Percentiles rank a stretch among this genome's conserved stretches.
Conservation (phyloP, 108 stramenopile species). For the Nitzschia inconspicua region DNA sequence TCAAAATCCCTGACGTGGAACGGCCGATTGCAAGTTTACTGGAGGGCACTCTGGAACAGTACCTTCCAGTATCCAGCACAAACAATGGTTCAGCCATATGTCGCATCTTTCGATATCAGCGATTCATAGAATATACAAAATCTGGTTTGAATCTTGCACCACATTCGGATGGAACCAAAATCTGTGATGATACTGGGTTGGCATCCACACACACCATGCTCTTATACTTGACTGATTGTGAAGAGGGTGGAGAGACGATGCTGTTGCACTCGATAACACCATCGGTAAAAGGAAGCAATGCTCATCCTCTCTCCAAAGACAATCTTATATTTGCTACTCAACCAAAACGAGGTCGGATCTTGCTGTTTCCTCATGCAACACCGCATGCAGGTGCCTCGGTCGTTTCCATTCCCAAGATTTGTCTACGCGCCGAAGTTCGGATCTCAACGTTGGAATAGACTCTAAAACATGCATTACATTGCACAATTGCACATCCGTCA, state of each 20-base stretch:
- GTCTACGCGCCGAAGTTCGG: slow-evolving; percentile 32
- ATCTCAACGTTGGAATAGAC: too few relatives aligned
- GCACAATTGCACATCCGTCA: too few relatives aligned
- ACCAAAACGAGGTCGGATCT: slow-evolving; percentile 22
- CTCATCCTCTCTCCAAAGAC: not conserved
- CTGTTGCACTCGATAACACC: slow-evolving; percentile 8
- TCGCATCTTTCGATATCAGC: slow-evolving; percentile 22
- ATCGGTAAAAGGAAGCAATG: not conserved
- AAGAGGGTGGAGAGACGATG: slow-evolving; percentile 24
- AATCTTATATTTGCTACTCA: slow-evolving; percentile 2
- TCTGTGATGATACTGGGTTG: slow-evolving; percentile 25
- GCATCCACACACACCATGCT: slow-evolving; percentile 30
- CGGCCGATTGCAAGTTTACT: slow-evolving; percentile 6
- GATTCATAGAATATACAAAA: slow-evolving; percentile 29
- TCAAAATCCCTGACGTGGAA: not conserved
- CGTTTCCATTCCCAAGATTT: slow-evolving; percentile 24
- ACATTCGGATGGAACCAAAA: slow-evolving; percentile 35
- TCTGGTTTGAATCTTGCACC: slow-evolving; percentile 20
- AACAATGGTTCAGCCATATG: not conserved
- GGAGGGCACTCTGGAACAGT: not conserved
- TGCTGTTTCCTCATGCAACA: slow-evolving; percentile 30
- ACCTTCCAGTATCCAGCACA: not conserved
- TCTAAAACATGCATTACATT: too few relatives aligned
- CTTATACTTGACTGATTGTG: slow-evolving; percentile 25
- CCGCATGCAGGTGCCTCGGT: slow-evolving; percentile 28